phyloP scores from a whole-genome alignment of 352 stramenopile genomes.

The Pythium sukuiense region DNA sequence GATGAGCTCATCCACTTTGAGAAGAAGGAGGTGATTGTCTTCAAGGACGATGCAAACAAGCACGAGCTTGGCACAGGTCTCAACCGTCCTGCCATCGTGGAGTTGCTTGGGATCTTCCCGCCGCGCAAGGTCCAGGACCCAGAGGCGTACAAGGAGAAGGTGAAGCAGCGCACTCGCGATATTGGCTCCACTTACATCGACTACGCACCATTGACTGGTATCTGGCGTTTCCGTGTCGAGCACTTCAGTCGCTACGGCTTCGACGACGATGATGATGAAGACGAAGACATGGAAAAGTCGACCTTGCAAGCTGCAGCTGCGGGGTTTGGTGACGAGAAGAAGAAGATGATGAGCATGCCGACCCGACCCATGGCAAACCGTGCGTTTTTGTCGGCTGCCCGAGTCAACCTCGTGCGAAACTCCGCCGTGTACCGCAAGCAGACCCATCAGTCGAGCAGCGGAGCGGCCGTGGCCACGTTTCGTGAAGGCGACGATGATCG shows the following conservation, averaged over 20 bases:
- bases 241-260: slow-evolving; percentile 87
- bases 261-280: slow-evolving; percentile 57
- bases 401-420: slow-evolving; percentile 23
- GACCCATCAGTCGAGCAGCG: slow-evolving; percentile 4
- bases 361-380: background rate
- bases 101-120: slow-evolving; percentile 77
- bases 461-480: slow-evolving; percentile 20
- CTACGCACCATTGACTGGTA: slow-evolving; percentile 67
- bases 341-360: slow-evolving; percentile 23
- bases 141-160: slow-evolving; percentile 72
- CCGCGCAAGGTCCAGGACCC: slow-evolving; percentile 55
- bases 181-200: slow-evolving; percentile 80
- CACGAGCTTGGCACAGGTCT: slow-evolving; percentile 68
- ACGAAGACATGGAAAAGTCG: slow-evolving; percentile 35
- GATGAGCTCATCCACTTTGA: slow-evolving; percentile 81
- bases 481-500: slow-evolving; percentile 16
- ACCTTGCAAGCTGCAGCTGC: background rate
- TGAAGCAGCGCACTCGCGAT: slow-evolving; percentile 73
- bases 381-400: slow-evolving; percentile 13
- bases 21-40: slow-evolving; percentile 87
- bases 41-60: slow-evolving; percentile 82
- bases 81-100: slow-evolving; percentile 79
- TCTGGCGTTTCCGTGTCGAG: slow-evolving; percentile 86
- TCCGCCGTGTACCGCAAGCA: slow-evolving; percentile 23
- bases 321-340: slow-evolving; percentile 18